phyloP scores from a whole-genome alignment of 768 basidiomycete species.

The Lentinula lateritia region DNA sequence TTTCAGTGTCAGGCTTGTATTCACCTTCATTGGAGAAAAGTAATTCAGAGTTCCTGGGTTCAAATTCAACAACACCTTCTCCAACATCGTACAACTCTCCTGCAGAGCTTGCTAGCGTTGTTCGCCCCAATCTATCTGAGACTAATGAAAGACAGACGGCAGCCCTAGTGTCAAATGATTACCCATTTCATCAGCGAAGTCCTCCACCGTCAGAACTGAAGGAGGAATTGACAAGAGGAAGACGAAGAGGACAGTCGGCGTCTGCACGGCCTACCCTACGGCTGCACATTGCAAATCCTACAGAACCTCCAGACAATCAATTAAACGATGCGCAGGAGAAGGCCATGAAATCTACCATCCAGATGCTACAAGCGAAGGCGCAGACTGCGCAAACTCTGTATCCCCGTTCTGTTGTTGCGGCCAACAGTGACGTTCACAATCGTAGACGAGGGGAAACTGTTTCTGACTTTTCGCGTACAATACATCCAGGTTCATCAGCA shows the following conservation, averaged over 20 bases:
- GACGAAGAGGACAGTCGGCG: conserved; percentile 2
- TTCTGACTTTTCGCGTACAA: conserved; percentile 1
- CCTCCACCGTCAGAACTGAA: background rate
- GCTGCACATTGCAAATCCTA: conserved; percentile 8
- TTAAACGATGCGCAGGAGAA: background rate
- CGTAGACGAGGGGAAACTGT: conserved; percentile 3
- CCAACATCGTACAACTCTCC: background rate
- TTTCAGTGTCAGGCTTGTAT: conserved; percentile 6
- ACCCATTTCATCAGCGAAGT: background rate
- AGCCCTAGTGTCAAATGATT: background rate
- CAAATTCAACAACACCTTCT: background rate
- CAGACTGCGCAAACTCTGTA: background rate
- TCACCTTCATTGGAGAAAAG: conserved; percentile 2
- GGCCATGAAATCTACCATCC: background rate
- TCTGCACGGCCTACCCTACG: conserved; percentile 3
- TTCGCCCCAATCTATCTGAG: background rate
- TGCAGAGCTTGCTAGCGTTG: background rate
- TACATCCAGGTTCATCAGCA: background rate
- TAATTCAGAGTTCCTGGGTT: background rate
- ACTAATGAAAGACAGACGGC: background rate
- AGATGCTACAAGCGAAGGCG: background rate
- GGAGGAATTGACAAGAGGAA: background rate
- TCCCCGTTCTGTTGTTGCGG: background rate
- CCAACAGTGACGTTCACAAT: background rate
- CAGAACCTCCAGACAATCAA: background rate